A percentile compares a stretch with the other conserved stretches of the same genome.
Conservation (phyloP, 306 rosid genomes). For the Vigna trinervia region DNA sequence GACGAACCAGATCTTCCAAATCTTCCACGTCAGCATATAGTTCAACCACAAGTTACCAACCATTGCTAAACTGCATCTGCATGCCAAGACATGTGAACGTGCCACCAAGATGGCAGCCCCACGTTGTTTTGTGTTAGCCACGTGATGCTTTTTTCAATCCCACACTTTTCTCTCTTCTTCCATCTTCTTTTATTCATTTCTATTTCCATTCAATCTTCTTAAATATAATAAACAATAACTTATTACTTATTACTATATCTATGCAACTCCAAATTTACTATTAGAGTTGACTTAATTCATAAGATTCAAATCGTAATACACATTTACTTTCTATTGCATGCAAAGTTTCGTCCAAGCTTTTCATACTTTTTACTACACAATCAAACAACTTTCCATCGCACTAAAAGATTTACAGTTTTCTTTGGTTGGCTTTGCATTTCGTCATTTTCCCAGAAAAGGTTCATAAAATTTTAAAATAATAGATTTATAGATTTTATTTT, state of each 20-base stretch:
- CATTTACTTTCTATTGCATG: neutral
- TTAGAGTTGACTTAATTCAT: neutral
- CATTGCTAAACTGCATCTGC: slow-evolving; percentile 28
- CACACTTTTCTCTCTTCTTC: neutral
- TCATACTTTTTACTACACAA: neutral
- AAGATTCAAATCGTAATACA: neutral
- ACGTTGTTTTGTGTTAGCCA: slow-evolving; percentile 35
- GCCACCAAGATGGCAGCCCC: slow-evolving; percentile 47
- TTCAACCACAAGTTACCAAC: slow-evolving; percentile 60
- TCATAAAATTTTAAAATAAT: too few relatives aligned
- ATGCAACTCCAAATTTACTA: neutral
- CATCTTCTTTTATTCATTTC: neutral
- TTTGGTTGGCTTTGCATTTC: neutral
- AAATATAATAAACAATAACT: neutral
- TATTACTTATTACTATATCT: too few relatives aligned
- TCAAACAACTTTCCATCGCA: neutral
- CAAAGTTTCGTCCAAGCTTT: neutral
- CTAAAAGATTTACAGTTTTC: neutral
- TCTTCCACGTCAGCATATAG: slow-evolving; percentile 63
- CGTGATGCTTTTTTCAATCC: slow-evolving; percentile 36
- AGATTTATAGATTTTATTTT: too few relatives aligned
- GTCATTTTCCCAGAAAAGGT: too few relatives aligned
- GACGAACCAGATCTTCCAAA: slow-evolving; percentile 64
- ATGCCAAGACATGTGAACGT: slow-evolving; percentile 59
- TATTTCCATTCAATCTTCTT: slow-evolving; percentile 1